Percentiles rank a stretch among this genome's conserved stretches.
Conservation (phyloP, 345 rosid genomes). For the Cardamine occulta region DNA sequence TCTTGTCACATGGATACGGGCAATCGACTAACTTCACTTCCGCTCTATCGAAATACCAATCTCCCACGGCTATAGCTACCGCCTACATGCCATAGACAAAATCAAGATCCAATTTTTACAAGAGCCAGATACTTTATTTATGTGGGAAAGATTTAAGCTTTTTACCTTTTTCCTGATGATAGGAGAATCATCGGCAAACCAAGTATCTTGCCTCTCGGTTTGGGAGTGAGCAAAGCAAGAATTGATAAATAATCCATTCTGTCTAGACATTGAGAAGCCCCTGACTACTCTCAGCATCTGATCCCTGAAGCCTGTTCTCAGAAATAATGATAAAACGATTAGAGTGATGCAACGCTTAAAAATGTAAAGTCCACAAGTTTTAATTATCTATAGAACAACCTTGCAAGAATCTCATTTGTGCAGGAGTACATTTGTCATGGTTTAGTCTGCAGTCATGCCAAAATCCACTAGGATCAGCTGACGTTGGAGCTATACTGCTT, state of each 20-base stretch:
- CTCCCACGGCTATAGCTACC: constrained; percentile 87
- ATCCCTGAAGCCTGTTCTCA: constrained; percentile 69
- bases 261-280: constrained; percentile 67
- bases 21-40: constrained; percentile 72
- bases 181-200: constrained; percentile 91
- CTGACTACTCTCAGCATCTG: constrained; percentile 72
- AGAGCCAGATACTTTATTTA: not conserved
- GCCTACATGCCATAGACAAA: constrained; percentile 50
- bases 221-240: constrained; percentile 98
- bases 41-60: constrained; percentile 88
- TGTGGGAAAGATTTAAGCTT: constrained; percentile 26
- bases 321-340: not conserved
- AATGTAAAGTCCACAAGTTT: not conserved
- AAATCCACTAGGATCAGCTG: constrained; percentile 87
- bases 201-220: constrained; percentile 92
- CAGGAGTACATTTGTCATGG: constrained; percentile 69
- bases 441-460: constrained; percentile 86
- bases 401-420: constrained; percentile 76
- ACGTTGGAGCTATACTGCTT: constrained; percentile 85
- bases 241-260: constrained; percentile 84
- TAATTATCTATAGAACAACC: constrained; percentile 47
- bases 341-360: not conserved
- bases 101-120: not conserved
- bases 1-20: constrained; percentile 85
- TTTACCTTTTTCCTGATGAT: constrained; percentile 71